Conservation (phyloP, 495 filamentous ascomycete species). For the Trichoderma reesei region DNA sequence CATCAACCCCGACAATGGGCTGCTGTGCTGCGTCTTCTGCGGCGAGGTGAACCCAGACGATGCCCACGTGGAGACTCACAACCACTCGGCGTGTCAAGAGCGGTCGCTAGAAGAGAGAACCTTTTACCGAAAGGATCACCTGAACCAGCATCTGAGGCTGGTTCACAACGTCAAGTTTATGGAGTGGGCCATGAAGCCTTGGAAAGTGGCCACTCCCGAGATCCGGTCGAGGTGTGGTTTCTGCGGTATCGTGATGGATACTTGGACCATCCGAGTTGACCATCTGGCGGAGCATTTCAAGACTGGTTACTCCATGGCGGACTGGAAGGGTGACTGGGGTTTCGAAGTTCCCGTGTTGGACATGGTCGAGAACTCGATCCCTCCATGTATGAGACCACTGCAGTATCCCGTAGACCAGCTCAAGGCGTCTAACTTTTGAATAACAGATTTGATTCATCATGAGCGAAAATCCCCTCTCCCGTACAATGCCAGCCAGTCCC, state of each 20-base stretch:
- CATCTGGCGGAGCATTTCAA: slow-evolving; percentile 64
- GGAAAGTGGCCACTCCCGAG: slow-evolving; percentile 50
- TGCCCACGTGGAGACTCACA: slow-evolving; percentile 60
- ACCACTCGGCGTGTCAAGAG: slow-evolving; percentile 58
- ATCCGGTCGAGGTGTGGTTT: slow-evolving; percentile 64
- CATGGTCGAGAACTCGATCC: slow-evolving; percentile 56
- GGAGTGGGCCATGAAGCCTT: slow-evolving; percentile 53
- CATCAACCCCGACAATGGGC: slow-evolving; percentile 35
- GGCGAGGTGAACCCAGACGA: slow-evolving; percentile 45
- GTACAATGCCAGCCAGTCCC: slow-evolving; percentile 29
- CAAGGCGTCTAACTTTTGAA: slow-evolving; percentile 10
- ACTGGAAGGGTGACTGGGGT: slow-evolving; percentile 69
- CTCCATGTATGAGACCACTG: slow-evolving; percentile 40
- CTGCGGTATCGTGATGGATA: slow-evolving; percentile 49
- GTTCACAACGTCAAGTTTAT: slow-evolving; percentile 60
- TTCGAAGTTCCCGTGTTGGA: slow-evolving; percentile 49
- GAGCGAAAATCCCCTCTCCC: slow-evolving; percentile 41
- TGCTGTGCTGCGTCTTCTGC: slow-evolving; percentile 59
- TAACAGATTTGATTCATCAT: slow-evolving; percentile 43
- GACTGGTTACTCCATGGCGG: slow-evolving; percentile 53
- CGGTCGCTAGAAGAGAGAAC: slow-evolving; percentile 56
- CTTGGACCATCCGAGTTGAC: slow-evolving; percentile 52
- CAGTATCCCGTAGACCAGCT: slow-evolving; percentile 10
- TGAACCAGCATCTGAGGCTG: slow-evolving; percentile 70
- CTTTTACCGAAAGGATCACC: slow-evolving; percentile 77